phyloP scores from a whole-genome alignment of 1,284 basidiomycete genomes.

The Ceratorhiza oryzae-sativae region DNA sequence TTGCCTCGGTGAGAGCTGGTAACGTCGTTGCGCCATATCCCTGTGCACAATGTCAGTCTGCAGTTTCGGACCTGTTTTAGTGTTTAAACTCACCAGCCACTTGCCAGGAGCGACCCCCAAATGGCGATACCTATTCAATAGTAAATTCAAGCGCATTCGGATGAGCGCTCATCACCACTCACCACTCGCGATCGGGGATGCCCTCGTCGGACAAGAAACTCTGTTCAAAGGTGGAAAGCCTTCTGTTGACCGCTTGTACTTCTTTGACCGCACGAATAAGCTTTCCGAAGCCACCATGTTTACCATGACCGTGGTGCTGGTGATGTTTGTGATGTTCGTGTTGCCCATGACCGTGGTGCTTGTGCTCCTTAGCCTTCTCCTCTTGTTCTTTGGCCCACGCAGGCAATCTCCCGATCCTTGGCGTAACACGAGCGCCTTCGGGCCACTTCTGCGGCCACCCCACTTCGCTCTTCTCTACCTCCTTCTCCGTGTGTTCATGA shows the following conservation, averaged over 20 bases:
- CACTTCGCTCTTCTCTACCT: not conserved
- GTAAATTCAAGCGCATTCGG: constrained; percentile 61
- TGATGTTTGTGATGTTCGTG: constrained; percentile 36
- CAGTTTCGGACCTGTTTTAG: constrained; percentile 46
- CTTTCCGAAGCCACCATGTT: constrained; percentile 42
- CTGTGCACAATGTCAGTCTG: constrained; percentile 54
- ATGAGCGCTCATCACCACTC: constrained; percentile 46
- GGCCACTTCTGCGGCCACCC: constrained; percentile 25
- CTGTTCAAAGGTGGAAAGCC: constrained; percentile 77
- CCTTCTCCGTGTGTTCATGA: not conserved
- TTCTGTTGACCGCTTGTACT: constrained; percentile 72
- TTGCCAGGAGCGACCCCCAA: constrained; percentile 32
- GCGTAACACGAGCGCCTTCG: constrained; percentile 13
- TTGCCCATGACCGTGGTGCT: constrained; percentile 37
- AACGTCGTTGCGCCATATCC: constrained; percentile 89
- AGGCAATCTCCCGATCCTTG: constrained; percentile 39
- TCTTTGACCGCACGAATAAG: constrained; percentile 59
- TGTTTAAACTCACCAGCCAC: constrained; percentile 17
- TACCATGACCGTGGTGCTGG: constrained; percentile 28
- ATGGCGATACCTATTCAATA: constrained; percentile 56
- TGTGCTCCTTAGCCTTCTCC: constrained; percentile 38
- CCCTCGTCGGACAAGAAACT: constrained; percentile 86
- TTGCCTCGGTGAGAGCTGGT: constrained; percentile 82
- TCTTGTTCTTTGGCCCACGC: constrained; percentile 41
- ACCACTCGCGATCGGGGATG: constrained; percentile 64